Evolutionary conservation across 2,329 filamentous ascomycete genomes (phyloP), one percentile per base, ranked within the genome.

Genomic region (Aspergillus costaricaensis): DNA sequence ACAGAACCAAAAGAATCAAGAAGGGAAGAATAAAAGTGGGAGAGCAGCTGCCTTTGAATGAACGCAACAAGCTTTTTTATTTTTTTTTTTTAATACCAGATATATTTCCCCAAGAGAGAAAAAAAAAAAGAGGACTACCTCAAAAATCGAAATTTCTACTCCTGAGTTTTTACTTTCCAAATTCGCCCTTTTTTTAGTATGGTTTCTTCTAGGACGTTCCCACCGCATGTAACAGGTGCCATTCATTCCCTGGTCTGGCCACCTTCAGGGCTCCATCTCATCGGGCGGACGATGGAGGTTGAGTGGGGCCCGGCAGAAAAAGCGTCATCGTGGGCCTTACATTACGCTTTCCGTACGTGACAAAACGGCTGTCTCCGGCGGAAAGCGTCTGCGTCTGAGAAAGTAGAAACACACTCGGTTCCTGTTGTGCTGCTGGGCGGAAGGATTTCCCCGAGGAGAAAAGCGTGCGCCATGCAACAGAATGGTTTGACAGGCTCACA

Each of bases 301-400:
- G 55, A 25, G 65, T 62, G 65, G 63, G 62, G 59, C 62, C 5
- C 41, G 53, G 57, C 51, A 57, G 59, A 62, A 58, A 61, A 38
- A 65, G 53, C 70, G 70, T 73, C 72, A 72, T 72, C 55, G 70
- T 68, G 67, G 67, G 21, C 9, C 44, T 67, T 60, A 70, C 67
- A 43, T 23, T 65, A 65, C 64, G 2, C 2, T 61, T 69, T 69
- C 55, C 36, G 43, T 64, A 66, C 65, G 27, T 53, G 44, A 59
- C 59, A 39, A 48, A 62, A 61, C 61, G 5, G 27, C 47, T 57
- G 52, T 51, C 49, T 23, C 56, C 38, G 53, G 41, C 54, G 47
- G 49, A 60, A 56, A 61, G 32, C 56, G 38, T 21, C 21, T 27
- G 14, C 19, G 21, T 17, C 48, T 58, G 21, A 32, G 39, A 21